phyloP scores from a whole-genome alignment of 495 filamentous ascomycete species.

The Penicillium bialowiezense region DNA sequence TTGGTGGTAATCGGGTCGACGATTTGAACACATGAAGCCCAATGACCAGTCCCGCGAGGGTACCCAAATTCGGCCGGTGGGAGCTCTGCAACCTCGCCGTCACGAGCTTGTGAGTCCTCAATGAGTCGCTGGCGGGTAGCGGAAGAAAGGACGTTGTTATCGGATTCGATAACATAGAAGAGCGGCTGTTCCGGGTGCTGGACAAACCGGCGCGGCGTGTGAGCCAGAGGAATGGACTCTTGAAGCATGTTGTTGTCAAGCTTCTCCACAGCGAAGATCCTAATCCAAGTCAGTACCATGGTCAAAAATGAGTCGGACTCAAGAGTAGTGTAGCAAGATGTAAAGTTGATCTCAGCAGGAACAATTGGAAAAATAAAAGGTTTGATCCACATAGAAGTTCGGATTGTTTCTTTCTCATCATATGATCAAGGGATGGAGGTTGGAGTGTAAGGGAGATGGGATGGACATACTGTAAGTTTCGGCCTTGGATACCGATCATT shows the following conservation, averaged over 20 bases:
- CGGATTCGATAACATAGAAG: conserved; percentile 92
- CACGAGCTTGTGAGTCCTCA: conserved; percentile 59
- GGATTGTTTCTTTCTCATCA: conserved; percentile 66
- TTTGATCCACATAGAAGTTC: conserved; percentile 53
- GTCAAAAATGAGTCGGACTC: not conserved
- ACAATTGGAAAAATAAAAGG: conserved; percentile 63
- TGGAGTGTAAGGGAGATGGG: conserved; percentile 7
- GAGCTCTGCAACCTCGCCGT: conserved; percentile 66
- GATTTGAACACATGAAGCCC: conserved; percentile 92
- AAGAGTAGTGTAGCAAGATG: not conserved
- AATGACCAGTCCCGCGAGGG: conserved; percentile 75
- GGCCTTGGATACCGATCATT: conserved; percentile 92
- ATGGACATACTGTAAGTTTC: conserved; percentile 73
- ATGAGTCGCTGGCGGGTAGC: conserved; percentile 69
- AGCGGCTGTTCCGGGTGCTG: conserved; percentile 83
- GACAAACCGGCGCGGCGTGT: conserved; percentile 84
- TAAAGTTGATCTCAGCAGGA: conserved; percentile 61
- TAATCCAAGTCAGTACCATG: conserved; percentile 40
- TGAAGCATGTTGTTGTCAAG: conserved; percentile 83
- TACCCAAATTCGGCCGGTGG: conserved; percentile 88
- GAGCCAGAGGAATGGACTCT: conserved; percentile 81
- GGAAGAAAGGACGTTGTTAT: conserved; percentile 80
- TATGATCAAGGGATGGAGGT: conserved; percentile 29
- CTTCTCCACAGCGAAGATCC: conserved; percentile 88
- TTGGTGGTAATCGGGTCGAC: conserved; percentile 80